Conservation (phyloP, 352 stramenopile genomes). For the Phytopythium delawarense region DNA sequence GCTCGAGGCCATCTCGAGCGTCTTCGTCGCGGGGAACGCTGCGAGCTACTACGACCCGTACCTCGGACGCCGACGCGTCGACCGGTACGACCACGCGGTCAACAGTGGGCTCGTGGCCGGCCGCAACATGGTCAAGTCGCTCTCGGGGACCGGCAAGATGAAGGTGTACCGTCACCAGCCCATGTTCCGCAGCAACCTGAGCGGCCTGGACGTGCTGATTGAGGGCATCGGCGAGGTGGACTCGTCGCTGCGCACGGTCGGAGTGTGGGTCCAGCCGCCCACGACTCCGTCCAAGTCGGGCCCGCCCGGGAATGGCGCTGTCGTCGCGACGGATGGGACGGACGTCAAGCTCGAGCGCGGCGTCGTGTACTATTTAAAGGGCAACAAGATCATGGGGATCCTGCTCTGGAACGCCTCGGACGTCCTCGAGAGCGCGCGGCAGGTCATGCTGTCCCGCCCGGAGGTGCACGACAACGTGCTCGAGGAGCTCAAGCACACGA, state of each 20-base stretch:
- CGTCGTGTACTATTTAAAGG: constrained; percentile 89
- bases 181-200: constrained; percentile 79
- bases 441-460: constrained; percentile 72
- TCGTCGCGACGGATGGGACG: constrained; percentile 8
- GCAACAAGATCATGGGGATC: constrained; percentile 89
- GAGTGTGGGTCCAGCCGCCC: constrained; percentile 76
- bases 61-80: constrained; percentile 81
- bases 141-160: constrained; percentile 45
- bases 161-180: constrained; percentile 88
- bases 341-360: constrained; percentile 60
- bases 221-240: constrained; percentile 88
- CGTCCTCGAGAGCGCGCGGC: constrained; percentile 78
- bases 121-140: constrained; percentile 80
- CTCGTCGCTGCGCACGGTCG: constrained; percentile 62
- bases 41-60: constrained; percentile 90
- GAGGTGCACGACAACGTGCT: constrained; percentile 70
- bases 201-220: constrained; percentile 66
- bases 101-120: constrained; percentile 89
- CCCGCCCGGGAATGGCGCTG: not conserved
- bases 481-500: constrained; percentile 75
- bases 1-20: constrained; percentile 83
- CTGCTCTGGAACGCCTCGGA: constrained; percentile 89
- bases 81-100: constrained; percentile 90
- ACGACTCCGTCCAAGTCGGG: constrained; percentile 9
- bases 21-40: constrained; percentile 89